phyloP scores from a whole-genome alignment of 345 rosid species.

The Eutrema japonicum region DNA sequence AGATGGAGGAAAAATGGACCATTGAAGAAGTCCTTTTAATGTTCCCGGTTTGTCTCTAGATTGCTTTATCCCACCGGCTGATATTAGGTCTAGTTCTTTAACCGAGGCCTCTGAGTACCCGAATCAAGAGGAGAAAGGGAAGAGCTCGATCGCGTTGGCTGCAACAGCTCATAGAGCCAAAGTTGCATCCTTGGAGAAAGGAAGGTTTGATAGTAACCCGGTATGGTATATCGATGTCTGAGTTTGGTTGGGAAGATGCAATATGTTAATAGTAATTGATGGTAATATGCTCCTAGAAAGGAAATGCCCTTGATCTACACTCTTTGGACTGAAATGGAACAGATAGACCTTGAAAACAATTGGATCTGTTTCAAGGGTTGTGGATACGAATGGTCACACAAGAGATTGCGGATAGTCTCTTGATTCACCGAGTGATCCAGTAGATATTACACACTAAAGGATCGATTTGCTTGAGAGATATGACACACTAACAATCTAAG shows the following conservation, averaged over 20 bases:
- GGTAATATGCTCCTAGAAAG: no score
- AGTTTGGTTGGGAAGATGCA: slow-evolving; percentile 25
- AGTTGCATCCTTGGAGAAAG: slow-evolving; percentile 55
- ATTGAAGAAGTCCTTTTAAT: slow-evolving; percentile 86
- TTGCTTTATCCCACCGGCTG: slow-evolving; percentile 87
- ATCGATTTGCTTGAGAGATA: no score
- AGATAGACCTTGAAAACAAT: no score
- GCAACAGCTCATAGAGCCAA: slow-evolving; percentile 52
- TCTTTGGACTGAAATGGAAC: no score
- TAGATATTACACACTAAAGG: no score
- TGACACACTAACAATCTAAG: no score
- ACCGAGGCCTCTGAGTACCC: slow-evolving; percentile 60
- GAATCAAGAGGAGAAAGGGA: slow-evolving; percentile 54
- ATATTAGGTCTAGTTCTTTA: slow-evolving; percentile 56
- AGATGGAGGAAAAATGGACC: slow-evolving; percentile 86
- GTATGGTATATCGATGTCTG: slow-evolving; percentile 38
- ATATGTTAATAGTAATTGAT: slow-evolving; percentile 31
- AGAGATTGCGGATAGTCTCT: no score
- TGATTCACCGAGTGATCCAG: no score
- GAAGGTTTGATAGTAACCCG: slow-evolving; percentile 10
- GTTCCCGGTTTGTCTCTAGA: slow-evolving; percentile 75
- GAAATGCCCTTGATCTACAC: no score
- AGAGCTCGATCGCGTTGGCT: slow-evolving; percentile 39
- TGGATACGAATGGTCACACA: no score
- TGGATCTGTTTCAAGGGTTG: no score